These are phyloP conservation scores for Penicillium crystallinum DNA, from an alignment of 495 filamentous ascomycete genomes.

Conservation along the genomic window DNA sequence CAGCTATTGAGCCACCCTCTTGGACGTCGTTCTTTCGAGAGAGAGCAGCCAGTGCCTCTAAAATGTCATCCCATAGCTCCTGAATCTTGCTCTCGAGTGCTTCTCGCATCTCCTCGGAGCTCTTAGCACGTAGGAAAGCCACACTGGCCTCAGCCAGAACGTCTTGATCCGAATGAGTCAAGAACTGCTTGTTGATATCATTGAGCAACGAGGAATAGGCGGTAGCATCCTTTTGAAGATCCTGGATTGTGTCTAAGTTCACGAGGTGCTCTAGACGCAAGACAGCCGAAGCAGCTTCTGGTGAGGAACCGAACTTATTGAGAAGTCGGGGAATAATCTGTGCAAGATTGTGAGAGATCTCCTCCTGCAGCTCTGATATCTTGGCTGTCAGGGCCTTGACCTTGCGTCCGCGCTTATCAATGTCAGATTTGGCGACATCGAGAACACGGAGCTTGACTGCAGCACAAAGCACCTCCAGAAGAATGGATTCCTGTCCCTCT, in stretches of 20 bases:
- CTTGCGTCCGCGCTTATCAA: constrained; percentile 55
- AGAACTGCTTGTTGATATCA: constrained; percentile 90
- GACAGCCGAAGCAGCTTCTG: constrained; percentile 77
- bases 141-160: constrained; percentile 81
- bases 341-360: constrained; percentile 68
- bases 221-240: constrained; percentile 78
- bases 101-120: constrained; percentile 82
- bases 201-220: constrained; percentile 79
- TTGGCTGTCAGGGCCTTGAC: constrained; percentile 59
- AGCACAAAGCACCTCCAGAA: constrained; percentile 81
- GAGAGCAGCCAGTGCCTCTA: constrained; percentile 63
- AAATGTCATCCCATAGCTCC: constrained; percentile 77
- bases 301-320: constrained; percentile 87
- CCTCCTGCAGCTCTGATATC: constrained; percentile 61
- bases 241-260: constrained; percentile 82
- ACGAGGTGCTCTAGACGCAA: constrained; percentile 82
- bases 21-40: constrained; percentile 62
- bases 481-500: constrained; percentile 73
- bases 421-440: constrained; percentile 52
- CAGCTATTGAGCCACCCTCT: constrained; percentile 55
- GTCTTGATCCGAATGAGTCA: constrained; percentile 76
- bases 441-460: constrained; percentile 64
- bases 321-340: constrained; percentile 75
- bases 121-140: constrained; percentile 78
- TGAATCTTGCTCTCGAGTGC: constrained; percentile 72